Conservation (phyloP, 2,329 filamentous ascomycete genomes). For the Aschersonia sp. region DNA sequence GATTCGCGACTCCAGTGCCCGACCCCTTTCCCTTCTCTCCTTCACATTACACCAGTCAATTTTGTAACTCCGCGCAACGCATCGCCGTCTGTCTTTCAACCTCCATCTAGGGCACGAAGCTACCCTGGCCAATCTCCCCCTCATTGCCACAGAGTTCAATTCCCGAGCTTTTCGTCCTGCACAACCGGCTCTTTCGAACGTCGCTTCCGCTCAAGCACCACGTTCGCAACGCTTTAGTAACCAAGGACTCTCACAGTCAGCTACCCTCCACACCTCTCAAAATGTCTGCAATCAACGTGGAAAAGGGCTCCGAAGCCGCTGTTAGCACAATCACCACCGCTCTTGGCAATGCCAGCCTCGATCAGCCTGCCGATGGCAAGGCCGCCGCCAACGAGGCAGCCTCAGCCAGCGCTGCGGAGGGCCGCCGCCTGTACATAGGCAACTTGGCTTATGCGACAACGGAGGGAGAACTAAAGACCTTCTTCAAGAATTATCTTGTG, state of each 20-base stretch:
- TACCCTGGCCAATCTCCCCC: constrained; percentile 52
- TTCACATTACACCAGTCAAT: constrained; percentile 29
- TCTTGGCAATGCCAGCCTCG: constrained; percentile 60
- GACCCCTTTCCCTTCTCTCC: constrained; percentile 14
- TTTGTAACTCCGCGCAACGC: constrained; percentile 33
- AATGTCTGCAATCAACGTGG: constrained; percentile 65
- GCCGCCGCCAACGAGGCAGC: constrained; percentile 71
- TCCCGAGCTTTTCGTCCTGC: constrained; percentile 18
- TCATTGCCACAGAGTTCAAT: constrained; percentile 62
- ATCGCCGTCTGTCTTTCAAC: constrained; percentile 29
- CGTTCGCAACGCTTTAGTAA: constrained; percentile 17
- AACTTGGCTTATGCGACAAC: constrained; percentile 99
- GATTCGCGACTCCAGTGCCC: constrained; percentile 17
- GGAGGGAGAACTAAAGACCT: constrained; percentile 99
- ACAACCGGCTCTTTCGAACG: constrained; percentile 25
- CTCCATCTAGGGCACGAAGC: constrained; percentile 73
- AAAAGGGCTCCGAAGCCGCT: constrained; percentile 50
- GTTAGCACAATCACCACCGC: constrained; percentile 65
- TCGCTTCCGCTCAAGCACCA: constrained; percentile 20
- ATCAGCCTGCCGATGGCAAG: constrained; percentile 37
- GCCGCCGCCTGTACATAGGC: constrained; percentile 98
- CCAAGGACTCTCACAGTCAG: constrained; percentile 33
- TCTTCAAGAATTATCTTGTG: constrained; percentile 99
- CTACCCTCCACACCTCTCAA: constrained; percentile 33
- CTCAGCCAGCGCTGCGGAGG: constrained; percentile 93